These are phyloP conservation scores for Cetraspora pellucida DNA, from an alignment of 192 early-diverging fungal genomes.

Conservation along the genomic window DNA sequence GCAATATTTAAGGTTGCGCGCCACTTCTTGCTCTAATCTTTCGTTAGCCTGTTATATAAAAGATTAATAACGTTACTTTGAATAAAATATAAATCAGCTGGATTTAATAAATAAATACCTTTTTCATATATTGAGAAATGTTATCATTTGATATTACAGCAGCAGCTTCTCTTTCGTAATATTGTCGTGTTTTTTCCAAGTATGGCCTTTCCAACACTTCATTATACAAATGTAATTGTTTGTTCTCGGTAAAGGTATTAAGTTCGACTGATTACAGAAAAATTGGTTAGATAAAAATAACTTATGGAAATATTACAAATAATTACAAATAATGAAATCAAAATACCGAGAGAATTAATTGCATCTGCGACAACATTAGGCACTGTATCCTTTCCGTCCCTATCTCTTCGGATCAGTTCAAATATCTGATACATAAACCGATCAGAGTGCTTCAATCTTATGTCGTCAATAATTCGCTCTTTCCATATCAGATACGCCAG, in stretches of 20 bases:
- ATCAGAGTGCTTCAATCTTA: constrained; percentile 63
- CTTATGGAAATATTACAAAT: constrained; percentile 11
- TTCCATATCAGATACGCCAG: constrained; percentile 78
- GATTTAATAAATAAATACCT: constrained; percentile 36
- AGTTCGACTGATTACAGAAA: constrained; percentile 53
- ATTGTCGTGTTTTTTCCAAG: constrained; percentile 62
- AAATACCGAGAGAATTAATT: constrained; percentile 64
- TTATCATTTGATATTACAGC: constrained; percentile 52
- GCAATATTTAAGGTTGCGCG: constrained; percentile 61
- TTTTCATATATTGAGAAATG: constrained; percentile 75
- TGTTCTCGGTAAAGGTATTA: constrained; percentile 59
- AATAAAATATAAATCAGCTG: neutral
- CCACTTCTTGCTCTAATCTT: constrained; percentile 64
- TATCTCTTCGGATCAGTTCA: constrained; percentile 65
- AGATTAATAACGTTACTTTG: neutral
- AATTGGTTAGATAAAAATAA: neutral
- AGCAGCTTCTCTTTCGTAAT: constrained; percentile 72
- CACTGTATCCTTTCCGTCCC: constrained; percentile 65
- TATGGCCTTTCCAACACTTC: constrained; percentile 80
- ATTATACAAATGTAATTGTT: constrained; percentile 70
- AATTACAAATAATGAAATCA: neutral
- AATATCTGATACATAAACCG: constrained; percentile 69
- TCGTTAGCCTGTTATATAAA: constrained; percentile 47
- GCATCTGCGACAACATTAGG: constrained; percentile 53
- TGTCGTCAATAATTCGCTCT: constrained; percentile 60